phyloP scores from a whole-genome alignment of 148 eudicot genomes.

The Camellia lanceoleosa region DNA sequence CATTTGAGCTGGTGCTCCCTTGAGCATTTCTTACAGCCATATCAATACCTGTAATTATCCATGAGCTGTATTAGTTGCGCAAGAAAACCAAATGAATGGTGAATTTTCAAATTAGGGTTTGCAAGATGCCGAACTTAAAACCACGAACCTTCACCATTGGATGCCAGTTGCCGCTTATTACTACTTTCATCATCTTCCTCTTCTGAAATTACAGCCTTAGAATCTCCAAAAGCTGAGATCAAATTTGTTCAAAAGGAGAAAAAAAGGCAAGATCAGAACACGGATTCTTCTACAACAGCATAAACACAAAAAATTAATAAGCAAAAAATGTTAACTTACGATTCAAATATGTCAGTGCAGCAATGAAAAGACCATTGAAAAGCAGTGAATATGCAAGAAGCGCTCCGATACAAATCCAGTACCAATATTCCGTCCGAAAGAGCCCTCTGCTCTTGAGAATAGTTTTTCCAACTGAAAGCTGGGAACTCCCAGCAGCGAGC shows the following conservation, averaged over 20 bases:
- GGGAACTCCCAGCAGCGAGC: slow-evolving; percentile 17
- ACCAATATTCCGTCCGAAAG: slow-evolving; percentile 24
- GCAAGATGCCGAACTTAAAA: background rate
- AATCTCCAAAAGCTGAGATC: slow-evolving; percentile 34
- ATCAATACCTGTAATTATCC: slow-evolving; percentile 20
- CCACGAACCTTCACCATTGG: slow-evolving; percentile 15
- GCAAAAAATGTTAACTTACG: slow-evolving; percentile 20
- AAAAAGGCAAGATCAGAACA: background rate
- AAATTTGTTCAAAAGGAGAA: background rate
- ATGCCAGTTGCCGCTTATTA: background rate
- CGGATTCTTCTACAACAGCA: background rate
- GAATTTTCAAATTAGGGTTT: background rate
- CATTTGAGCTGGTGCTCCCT: background rate
- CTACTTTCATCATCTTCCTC: slow-evolving; percentile 14
- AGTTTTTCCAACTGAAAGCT: slow-evolving; percentile 30
- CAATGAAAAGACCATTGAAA: slow-evolving; percentile 28
- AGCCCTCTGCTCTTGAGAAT: slow-evolving; percentile 30
- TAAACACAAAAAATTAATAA: background rate
- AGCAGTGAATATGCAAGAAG: slow-evolving; percentile 29
- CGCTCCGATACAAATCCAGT: slow-evolving; percentile 31
- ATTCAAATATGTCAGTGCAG: slow-evolving; percentile 29
- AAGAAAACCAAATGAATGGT: background rate
- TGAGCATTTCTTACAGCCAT: slow-evolving; percentile 21
- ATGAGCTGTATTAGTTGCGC: too few species aligned
- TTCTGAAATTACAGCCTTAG: slow-evolving; percentile 25